Base-by-base conservation (phyloP, 352 stramenopile species). In the Pythium sp. region DNA sequence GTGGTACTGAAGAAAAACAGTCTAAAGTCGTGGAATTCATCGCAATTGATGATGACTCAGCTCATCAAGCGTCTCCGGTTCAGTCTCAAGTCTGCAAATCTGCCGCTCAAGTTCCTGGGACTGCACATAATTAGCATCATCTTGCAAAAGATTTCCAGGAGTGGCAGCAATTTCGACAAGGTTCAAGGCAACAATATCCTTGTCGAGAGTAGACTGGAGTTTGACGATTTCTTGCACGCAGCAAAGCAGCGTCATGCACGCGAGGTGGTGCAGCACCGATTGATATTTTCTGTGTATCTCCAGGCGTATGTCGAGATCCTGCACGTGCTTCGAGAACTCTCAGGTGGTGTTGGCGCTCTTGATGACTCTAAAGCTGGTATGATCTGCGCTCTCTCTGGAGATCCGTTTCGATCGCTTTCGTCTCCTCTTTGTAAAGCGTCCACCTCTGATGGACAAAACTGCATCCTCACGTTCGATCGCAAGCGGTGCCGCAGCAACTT, bases 221-320 rank as follows among this genome's bases (percentile, higher is more conserved):
- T 78, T 1, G 65, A 58, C 22, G 74, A 82, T 7, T 81, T 94
- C 30, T 46, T 90, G 26, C 65, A 72, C 2, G 86, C 85, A 34
- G 82, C 85, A 6, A 76, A 73, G 56, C 67, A 79, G 32, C 76
- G 87, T 0, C 84, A 92, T 47, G 54, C 58, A 14, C 78, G 87
- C 1, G 87, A 95, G 58, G 61, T 78, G 36, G 67, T 78, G 1
- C 87, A 95, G 69, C 78, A 87, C 34, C 84, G 87, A 0, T 62
- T 82, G 0, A 30, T 93, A 0, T 93, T 89, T 54, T 93, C 85
- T 0, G 62, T 84, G 20, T 95, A 95, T 41, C 70, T 95, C 5
- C 85, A 92, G 63, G 72, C 73, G 0, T 91, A 88, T 46, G 46
- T 95, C 6, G 85, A 93, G 56, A 68, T 91, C 2, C 58, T 93